Evolutionary conservation across 2,329 filamentous ascomycete genomes (phyloP), one percentile per base, ranked within the genome.

Genomic region (Byssoonygena ceratinophila): DNA sequence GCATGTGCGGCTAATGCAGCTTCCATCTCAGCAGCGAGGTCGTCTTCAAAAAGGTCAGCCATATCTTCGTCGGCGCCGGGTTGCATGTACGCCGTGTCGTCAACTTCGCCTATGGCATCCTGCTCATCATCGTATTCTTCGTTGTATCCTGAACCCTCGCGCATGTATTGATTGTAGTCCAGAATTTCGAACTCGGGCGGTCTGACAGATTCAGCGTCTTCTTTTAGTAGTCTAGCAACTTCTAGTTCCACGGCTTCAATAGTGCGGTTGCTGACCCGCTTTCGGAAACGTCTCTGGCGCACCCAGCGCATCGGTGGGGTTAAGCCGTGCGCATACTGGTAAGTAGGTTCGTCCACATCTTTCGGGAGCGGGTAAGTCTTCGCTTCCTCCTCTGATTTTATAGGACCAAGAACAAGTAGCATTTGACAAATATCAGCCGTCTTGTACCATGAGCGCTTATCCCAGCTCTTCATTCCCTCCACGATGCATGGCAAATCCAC

Each of bases 391-490:
- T 87, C 83, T 51, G 69, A 82, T 44, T 74, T 71, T 16, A 91
- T 83, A 29, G 70, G 74, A 7, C 84, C 83, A 54, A 89, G 79
- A 1, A 91, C 85, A 6, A 94, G 72, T 32, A 94, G 77, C 85
- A 95, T 94, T 71, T 94, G 88, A 59, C 84, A 88, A 31, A 94
- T 80, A 63, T 95, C 89, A 29, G 86, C 85, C 7, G 86, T 85
- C 71, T 95, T 95, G 74, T 90, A 88, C 74, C 90, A 88, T 16
- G 83, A 79, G 63, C 86, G 88, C 63, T 83, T 83, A 65, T 94
- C 89, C 86, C 88, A 95, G 54, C 85, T 90, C 74, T 95, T 95
- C 84, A 92, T 89, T 6, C 83, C 84, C 65, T 95, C 89, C 4
- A 90, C 83, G 54, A 95, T 86, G 55, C 86, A 92, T 0, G 89